Evolutionary conservation across 768 basidiomycete genomes (phyloP).

Genomic region (Rhizopogon vulgaris): DNA sequence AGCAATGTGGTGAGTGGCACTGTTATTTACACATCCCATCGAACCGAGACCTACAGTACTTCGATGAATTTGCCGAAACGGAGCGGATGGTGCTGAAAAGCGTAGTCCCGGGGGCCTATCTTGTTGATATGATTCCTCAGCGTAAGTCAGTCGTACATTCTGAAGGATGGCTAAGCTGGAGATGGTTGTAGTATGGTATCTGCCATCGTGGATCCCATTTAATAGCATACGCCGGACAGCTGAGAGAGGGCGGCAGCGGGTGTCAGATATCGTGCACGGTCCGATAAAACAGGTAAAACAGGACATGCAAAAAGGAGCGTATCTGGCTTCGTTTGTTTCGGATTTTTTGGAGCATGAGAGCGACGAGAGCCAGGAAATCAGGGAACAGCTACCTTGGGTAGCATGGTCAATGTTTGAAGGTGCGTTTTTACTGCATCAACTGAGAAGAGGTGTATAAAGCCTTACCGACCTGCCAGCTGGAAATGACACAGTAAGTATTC

Average conservation of each 20-base stretch:
- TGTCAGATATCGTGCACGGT: neutral
- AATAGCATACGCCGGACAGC: conserved; percentile 3
- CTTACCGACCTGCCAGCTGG: neutral
- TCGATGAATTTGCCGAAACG: conserved; percentile 2
- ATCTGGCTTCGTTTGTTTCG: conserved; percentile 2
- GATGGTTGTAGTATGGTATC: conserved; percentile 10
- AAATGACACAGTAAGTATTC: neutral
- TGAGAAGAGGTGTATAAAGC: neutral
- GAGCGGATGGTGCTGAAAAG: conserved; percentile 1
- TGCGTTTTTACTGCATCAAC: neutral
- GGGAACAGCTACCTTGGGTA: conserved; percentile 1
- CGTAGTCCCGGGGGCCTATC: conserved; percentile 5
- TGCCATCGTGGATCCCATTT: conserved; percentile 18
- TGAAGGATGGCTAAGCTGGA: neutral
- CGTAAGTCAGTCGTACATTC: neutral
- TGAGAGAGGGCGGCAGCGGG: conserved; percentile 1
- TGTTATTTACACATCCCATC: too few relatives aligned
- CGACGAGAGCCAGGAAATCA: neutral
- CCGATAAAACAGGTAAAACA: conserved; percentile 5
- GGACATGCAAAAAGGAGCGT: neutral
- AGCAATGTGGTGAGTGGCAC: neutral
- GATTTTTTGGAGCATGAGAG: neutral
- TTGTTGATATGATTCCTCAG: conserved; percentile 5
- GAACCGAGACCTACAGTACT: neutral
- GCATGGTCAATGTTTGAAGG: conserved; percentile 7